phyloP scores from a whole-genome alignment of 352 stramenopile genomes.

The Phytophthora fragariaefolia region DNA sequence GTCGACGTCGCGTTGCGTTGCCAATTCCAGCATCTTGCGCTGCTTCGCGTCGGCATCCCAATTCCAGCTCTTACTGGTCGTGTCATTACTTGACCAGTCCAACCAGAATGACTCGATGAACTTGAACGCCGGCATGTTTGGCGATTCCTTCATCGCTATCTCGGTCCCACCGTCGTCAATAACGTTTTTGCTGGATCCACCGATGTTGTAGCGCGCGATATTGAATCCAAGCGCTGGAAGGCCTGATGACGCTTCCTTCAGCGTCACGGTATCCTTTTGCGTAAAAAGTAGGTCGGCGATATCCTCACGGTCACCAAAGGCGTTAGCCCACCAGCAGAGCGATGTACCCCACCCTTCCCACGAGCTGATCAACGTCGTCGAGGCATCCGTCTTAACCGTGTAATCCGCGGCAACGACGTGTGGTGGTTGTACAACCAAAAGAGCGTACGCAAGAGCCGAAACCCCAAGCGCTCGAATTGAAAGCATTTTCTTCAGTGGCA shows the following conservation, averaged over 20 bases:
- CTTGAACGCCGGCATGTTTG: slow-evolving; percentile 56
- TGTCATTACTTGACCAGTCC: slow-evolving; percentile 51
- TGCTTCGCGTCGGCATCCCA: slow-evolving; percentile 50
- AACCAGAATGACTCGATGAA: slow-evolving; percentile 55
- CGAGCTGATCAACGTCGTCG: slow-evolving; percentile 22
- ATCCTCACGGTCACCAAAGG: slow-evolving; percentile 51
- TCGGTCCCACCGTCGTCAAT: slow-evolving; percentile 43
- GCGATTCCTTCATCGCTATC: slow-evolving; percentile 44
- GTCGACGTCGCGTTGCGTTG: slow-evolving; percentile 44
- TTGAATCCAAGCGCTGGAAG: slow-evolving; percentile 51
- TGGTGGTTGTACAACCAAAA: slow-evolving; percentile 8
- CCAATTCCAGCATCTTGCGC: slow-evolving; percentile 41
- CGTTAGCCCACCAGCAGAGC: slow-evolving; percentile 65
- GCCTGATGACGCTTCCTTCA: slow-evolving; percentile 24
- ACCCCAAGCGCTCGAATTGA: slow-evolving; percentile 13
- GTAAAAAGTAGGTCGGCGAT: slow-evolving; percentile 62
- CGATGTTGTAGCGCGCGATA: slow-evolving; percentile 65
- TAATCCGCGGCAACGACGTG: slow-evolving; percentile 17
- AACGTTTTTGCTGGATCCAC: slow-evolving; percentile 44
- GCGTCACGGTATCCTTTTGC: slow-evolving; percentile 35
- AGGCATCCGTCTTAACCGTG: slow-evolving; percentile 23
- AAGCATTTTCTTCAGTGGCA: slow-evolving; percentile 15
- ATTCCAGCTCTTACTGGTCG: slow-evolving; percentile 49
- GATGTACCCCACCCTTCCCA: slow-evolving; percentile 68
- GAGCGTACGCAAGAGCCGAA: slow-evolving; percentile 6